These are phyloP conservation scores for Pyrus pyrifolia DNA, from an alignment of 306 rosid species.

Conservation along the genomic window DNA sequence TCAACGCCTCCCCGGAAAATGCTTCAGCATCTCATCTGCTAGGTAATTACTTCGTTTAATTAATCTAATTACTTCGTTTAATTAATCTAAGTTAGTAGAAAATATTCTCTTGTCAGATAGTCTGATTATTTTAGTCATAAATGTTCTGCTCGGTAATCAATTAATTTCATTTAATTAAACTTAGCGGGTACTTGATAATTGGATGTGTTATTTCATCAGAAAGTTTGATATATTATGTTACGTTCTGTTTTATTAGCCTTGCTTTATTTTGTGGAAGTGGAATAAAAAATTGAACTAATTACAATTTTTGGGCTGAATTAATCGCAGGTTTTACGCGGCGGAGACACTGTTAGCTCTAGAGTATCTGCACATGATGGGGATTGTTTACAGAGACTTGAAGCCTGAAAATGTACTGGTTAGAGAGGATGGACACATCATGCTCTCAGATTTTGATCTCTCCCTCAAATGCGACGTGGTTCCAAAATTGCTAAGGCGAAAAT, in stretches of 20 bases:
- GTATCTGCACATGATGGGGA: conserved; percentile 98
- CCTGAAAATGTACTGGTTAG: conserved; percentile 92
- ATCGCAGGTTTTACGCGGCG: conserved; percentile 75
- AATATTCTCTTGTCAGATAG: neutral
- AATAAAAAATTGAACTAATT: neutral
- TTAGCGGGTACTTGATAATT: too few species aligned
- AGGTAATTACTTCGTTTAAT: conserved; percentile 37
- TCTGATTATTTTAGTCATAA: neutral
- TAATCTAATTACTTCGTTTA: neutral
- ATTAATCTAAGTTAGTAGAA: neutral
- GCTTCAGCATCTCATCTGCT: conserved; percentile 61
- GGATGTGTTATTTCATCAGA: too few species aligned
- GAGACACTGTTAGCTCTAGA: conserved; percentile 81
- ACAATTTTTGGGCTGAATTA: neutral
- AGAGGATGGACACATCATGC: conserved; percentile 94
- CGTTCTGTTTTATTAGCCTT: neutral
- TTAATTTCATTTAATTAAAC: too few species aligned
- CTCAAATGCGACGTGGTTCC: conserved; percentile 95
- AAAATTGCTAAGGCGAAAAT: conserved; percentile 43
- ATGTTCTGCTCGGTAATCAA: too few species aligned
- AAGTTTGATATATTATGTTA: too few species aligned
- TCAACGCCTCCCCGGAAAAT: conserved; percentile 62
- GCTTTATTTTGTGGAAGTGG: neutral
- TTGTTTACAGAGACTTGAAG: conserved; percentile 90
- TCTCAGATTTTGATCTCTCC: conserved; percentile 89